Evolutionary conservation across 2,329 filamentous ascomycete genomes (phyloP), one percentile per base, ranked within the genome.

Genomic region (Epichloe gansuensis): DNA sequence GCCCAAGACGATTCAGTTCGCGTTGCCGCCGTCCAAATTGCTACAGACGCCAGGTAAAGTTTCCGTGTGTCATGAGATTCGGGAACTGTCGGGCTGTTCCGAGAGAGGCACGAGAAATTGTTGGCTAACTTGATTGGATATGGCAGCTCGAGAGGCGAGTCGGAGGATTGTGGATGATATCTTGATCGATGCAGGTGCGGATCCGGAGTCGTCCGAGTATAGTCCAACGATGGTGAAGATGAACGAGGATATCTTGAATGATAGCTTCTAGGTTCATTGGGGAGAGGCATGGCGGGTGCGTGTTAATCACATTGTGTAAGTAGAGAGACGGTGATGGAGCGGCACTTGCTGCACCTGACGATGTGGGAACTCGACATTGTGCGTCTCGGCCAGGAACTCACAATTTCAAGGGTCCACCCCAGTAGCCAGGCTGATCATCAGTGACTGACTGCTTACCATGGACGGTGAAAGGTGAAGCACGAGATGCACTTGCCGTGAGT

Each of bases 1-100:
- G 31, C 93, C 93, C 0, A 97, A 97, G 74, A 93, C 88, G 11
- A 90, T 94, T 54, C 86, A 90, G 62, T 94, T 94, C 66, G 84
- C 85, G 44, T 70, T 94, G 47, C 86, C 86, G 49, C 84, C 85
- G 50, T 86, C 82, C 41, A 83, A 86, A 63, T 70, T 94, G 23
- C 67, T 91, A 64, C 87, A 90, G 65, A 94, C 88, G 47, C 88
- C 87, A 56, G 84, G 83, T 86, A 17, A 35, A 1, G 36, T n/a
- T 17, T 48, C 50, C 17, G 15, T 40, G 47, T 39, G 36, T 40
- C 5, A 39, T 11, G 25, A 41, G 8, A 41, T 35, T 43, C 27
- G 12, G 34, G 9, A 35, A 23, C 43, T 13, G 43, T 7, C 40
- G 5, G 15, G 38, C 38, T 40, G 38, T 17, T 17, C 38, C 17